A percentile compares a stretch with the other conserved stretches of the same genome.
Evolutionary conservation across 164 flowering plant genomes (phyloP).

Genomic region (Vitis labrusca): DNA sequence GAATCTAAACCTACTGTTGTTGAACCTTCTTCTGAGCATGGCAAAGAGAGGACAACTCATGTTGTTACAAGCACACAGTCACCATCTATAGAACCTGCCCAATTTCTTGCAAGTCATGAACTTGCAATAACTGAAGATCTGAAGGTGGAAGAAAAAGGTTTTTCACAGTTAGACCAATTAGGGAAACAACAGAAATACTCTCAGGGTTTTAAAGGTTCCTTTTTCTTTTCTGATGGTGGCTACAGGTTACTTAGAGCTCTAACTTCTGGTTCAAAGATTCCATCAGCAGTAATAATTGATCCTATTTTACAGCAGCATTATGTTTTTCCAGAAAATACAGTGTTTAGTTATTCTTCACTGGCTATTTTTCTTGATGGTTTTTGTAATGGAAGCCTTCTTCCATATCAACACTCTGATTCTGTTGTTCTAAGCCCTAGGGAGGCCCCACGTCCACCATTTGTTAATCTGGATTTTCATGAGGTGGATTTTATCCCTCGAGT

Average conservation of each 20-base stretch:
- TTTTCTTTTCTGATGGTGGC: constrained; percentile 77
- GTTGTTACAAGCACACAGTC: constrained; percentile 12
- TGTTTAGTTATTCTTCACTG: constrained; percentile 42
- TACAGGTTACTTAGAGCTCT: constrained; percentile 56
- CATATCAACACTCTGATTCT: constrained; percentile 62
- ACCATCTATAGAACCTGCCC: constrained; percentile 18
- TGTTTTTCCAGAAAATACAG: constrained; percentile 44
- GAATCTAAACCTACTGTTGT: constrained; percentile 12
- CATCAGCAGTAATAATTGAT: constrained; percentile 74
- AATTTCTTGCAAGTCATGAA: constrained; percentile 8
- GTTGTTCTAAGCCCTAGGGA: constrained; percentile 34
- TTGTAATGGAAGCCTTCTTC: constrained; percentile 64
- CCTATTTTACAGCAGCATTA: constrained; percentile 68
- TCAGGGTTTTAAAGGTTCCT: constrained; percentile 43
- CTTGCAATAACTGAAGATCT: constrained; percentile 19
- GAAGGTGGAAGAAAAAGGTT: constrained; percentile 19
- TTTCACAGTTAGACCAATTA: constrained; percentile 8
- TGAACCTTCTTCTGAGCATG: constrained; percentile 18
- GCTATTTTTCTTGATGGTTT: constrained; percentile 52
- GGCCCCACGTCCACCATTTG: constrained; percentile 59
- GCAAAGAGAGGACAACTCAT: constrained; percentile 16
- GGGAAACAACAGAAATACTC: constrained; percentile 16
- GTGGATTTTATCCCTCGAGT: constrained; percentile 67
- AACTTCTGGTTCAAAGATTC: constrained; percentile 56
- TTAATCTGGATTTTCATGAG: constrained; percentile 78